Conservation (phyloP, 768 basidiomycete genomes). For the Auricularia auricula-judae region DNA sequence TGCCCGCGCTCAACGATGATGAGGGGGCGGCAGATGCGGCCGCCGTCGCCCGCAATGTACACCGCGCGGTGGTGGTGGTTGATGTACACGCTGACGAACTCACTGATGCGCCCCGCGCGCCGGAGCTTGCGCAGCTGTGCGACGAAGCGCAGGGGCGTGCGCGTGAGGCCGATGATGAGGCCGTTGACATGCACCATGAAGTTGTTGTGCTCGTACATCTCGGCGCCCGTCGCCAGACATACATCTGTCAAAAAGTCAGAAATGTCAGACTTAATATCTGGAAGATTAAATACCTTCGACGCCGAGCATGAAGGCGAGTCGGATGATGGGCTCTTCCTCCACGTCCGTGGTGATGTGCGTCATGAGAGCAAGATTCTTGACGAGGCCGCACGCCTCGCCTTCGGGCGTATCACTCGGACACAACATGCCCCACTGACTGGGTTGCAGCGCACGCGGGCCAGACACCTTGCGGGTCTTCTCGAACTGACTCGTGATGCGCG, state of each 20-base stretch:
- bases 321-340: constrained; percentile 87
- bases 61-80: constrained; percentile 92
- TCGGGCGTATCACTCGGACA: constrained; percentile 98
- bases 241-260: constrained; percentile 44
- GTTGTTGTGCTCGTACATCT: constrained; percentile 88
- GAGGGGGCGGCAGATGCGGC: constrained; percentile 93
- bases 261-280: background rate
- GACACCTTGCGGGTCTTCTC: constrained; percentile 99
- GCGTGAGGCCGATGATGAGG: constrained; percentile 86
- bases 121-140: constrained; percentile 84
- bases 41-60: constrained; percentile 94
- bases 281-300: constrained; percentile 62
- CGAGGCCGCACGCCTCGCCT: constrained; percentile 97
- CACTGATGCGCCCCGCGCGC: constrained; percentile 83
- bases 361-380: constrained; percentile 98
- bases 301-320: constrained; percentile 87
- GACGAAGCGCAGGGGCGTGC: constrained; percentile 77
- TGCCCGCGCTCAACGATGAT: constrained; percentile 86
- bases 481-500: constrained; percentile 95
- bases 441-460: constrained; percentile 92
- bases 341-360: constrained; percentile 99
- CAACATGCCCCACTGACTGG: constrained; percentile 97
- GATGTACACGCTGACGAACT: constrained; percentile 94
- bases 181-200: constrained; percentile 98
- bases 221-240: constrained; percentile 80